phyloP scores from a whole-genome alignment of 179 eudicot genomes.

The Amaranthus tricolor region DNA sequence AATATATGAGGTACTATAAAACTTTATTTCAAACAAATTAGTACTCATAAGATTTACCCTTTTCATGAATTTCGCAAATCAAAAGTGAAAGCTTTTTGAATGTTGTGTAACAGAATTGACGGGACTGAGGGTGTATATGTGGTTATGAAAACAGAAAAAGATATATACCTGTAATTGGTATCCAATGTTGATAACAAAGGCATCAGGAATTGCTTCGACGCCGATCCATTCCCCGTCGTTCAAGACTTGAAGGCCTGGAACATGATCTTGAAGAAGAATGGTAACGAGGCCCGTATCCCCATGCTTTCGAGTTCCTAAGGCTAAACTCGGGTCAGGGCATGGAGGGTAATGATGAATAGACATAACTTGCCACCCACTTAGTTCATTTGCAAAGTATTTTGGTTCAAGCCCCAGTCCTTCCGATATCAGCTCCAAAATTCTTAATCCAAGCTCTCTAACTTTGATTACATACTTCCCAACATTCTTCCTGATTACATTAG shows the following conservation, averaged over 20 bases:
- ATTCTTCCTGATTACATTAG: constrained; percentile 20
- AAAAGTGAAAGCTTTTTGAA: no score
- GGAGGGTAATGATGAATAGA: constrained; percentile 34
- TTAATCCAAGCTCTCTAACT: constrained; percentile 24
- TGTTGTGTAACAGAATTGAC: no score
- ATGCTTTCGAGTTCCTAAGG: constrained; percentile 34
- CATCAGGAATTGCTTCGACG: constrained; percentile 44
- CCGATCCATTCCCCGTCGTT: constrained; percentile 45
- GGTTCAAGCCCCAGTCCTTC: constrained; percentile 38
- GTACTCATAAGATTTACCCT: no score
- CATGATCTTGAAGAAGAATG: constrained; percentile 34
- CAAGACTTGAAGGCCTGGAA: constrained; percentile 45
- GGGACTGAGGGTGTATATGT: no score
- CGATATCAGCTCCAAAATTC: constrained; percentile 35
- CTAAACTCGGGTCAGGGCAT: constrained; percentile 38
- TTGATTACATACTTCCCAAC: constrained; percentile 28
- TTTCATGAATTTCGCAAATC: no score
- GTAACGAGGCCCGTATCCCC: constrained; percentile 31
- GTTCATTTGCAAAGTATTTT: constrained; percentile 29
- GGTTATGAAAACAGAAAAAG: background rate
- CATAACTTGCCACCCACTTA: constrained; percentile 22
- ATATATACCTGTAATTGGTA: constrained; percentile 36
- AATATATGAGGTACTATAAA: no score
- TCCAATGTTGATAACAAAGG: constrained; percentile 40
- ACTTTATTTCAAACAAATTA: no score